Conservation (phyloP, 116 monocot species). For the Phalaenopsis hybrid region DNA sequence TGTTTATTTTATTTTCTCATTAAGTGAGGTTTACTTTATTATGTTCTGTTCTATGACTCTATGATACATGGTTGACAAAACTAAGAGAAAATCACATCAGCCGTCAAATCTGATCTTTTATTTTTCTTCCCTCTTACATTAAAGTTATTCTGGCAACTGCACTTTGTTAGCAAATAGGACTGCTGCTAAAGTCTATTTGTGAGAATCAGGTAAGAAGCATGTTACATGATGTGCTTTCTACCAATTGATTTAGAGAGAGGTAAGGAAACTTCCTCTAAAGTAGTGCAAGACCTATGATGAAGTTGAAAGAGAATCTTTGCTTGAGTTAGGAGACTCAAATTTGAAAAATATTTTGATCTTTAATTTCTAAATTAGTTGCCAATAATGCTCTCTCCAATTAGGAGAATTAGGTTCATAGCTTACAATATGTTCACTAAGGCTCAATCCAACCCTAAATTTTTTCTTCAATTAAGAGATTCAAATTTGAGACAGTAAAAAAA, state of each 20-base stretch:
- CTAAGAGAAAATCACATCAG: conserved; percentile 4
- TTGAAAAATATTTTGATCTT: too few species aligned
- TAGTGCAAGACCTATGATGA: too few species aligned
- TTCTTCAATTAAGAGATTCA: too few species aligned
- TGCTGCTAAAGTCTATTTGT: neutral
- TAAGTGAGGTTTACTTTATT: conserved; percentile 27
- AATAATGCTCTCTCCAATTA: too few species aligned
- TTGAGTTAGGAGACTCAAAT: too few species aligned
- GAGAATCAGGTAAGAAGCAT: conserved; percentile 2
- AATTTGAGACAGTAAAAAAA: too few species aligned
- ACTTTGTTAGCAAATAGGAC: neutral
- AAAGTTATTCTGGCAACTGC: conserved; percentile 3
- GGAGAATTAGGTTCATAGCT: too few species aligned
- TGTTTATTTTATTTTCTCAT: conserved; percentile 25
- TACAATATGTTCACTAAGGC: too few species aligned
- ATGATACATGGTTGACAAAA: conserved; percentile 37
- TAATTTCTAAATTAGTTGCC: too few species aligned
- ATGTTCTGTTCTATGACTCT: conserved; percentile 25
- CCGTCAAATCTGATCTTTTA: conserved; percentile 3
- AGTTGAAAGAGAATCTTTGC: too few species aligned
- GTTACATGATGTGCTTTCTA: neutral
- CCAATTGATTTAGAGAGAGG: neutral
- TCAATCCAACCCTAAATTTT: too few species aligned
- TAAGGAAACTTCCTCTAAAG: neutral
- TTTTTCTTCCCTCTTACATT: neutral